These are phyloP conservation scores for Daldinia loculata DNA, from an alignment of 495 filamentous ascomycete species.

Conservation along the genomic window DNA sequence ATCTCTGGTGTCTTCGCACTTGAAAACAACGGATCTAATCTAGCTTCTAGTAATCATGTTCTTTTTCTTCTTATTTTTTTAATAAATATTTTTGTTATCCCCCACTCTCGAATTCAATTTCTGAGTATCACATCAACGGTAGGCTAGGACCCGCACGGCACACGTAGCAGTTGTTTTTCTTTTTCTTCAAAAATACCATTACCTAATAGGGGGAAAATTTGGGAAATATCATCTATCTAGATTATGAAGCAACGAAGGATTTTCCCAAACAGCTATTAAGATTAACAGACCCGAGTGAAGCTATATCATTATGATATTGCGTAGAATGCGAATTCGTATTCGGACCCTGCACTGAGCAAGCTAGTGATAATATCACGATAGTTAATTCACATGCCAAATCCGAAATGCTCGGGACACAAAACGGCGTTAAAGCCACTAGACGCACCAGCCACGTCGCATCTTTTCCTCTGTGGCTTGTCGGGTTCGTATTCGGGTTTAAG, in stretches of 20 bases:
- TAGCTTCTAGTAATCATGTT: no score
- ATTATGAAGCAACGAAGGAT: neutral
- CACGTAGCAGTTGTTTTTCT: no score
- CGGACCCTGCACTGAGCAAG: slow-evolving; percentile 2
- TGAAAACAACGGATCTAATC: no score
- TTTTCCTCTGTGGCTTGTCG: slow-evolving; percentile 30
- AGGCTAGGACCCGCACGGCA: no score
- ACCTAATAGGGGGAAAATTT: neutral
- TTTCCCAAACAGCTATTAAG: neutral
- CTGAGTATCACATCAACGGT: neutral
- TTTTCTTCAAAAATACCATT: neutral
- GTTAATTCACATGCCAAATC: slow-evolving; percentile 2
- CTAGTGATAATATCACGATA: neutral
- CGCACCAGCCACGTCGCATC: slow-evolving; percentile 9
- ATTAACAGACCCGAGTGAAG: neutral
- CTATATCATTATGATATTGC: neutral
- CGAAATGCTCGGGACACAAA: neutral
- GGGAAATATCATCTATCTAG: neutral
- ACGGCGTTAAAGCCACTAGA: slow-evolving; percentile 1
- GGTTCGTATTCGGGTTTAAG: slow-evolving; percentile 48
- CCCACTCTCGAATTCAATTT: neutral
- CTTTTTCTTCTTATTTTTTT: no score
- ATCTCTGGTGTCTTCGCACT: no score
- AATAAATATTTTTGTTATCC: neutral
- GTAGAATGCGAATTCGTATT: slow-evolving; percentile 34